Base-by-base conservation (phyloP, 2,329 filamentous ascomycete genomes). In the Colletotrichum chrysophilum region DNA sequence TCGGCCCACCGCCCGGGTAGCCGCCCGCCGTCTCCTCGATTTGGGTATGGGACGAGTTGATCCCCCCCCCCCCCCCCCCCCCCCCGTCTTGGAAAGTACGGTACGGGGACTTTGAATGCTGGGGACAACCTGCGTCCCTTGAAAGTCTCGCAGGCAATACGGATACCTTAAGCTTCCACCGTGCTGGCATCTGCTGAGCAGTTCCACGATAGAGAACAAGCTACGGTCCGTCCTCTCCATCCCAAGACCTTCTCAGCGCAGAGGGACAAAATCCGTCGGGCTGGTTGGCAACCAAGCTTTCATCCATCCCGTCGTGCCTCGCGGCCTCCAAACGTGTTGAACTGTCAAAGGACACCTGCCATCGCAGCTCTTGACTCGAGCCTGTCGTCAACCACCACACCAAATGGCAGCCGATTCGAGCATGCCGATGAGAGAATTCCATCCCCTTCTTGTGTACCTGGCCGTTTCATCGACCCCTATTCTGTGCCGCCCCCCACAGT, bases 331-430 rank as follows among this genome's bases (percentile, higher is more conserved):
- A 65, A 66, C 36, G 36, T 30, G 43, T 48, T 69, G 26, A 21
- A 36, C 60, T 62, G 70, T 32, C 34, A 58, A 43, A 13, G 65
- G 64, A 69, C 73, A 73, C 16, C 73, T 73, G 64, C 56, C 74
- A 74, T 74, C 70, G 65, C 74, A 65, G 70, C 74, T 76, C 74
- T 76, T 74, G 70, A 76, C 74, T 69, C 58, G 48, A 34, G 32
- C 48, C 58, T 32, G 28, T 65, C 43, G 30, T 60, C 34, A 60
- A 26, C 18, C 48, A 52, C 12, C 12, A 75, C 55, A 66, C 60
- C 52, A 55, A 66, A 52, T 52, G 28, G 61, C 70, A 55, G 64
- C 70, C 58, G 28, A 30, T 74, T 36, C 26, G 58, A 68, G 43
- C 70, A 65, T 38, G 43, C 18, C 65, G 58, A 76, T 55, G 74